A percentile compares a stretch with the other conserved stretches of the same genome.
Conservation (phyloP, 495 filamentous ascomycete genomes). For the Neurospora sp. region DNA sequence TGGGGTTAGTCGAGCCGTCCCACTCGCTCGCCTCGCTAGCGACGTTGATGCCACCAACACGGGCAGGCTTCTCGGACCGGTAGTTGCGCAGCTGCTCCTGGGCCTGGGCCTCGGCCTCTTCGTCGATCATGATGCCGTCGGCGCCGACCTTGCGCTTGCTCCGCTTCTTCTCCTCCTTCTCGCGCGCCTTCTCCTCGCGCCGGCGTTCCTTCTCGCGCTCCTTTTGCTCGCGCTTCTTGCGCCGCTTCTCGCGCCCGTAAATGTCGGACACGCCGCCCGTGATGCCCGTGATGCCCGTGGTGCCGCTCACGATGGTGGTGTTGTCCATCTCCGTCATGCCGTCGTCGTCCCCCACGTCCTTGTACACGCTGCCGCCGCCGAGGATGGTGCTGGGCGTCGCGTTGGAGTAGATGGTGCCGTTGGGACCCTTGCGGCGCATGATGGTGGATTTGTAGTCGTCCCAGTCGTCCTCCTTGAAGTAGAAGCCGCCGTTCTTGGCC, state of each 20-base stretch:
- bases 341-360: conserved; percentile 39
- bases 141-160: conserved; percentile 33
- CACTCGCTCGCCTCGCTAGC: conserved; percentile 63
- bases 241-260: conserved; percentile 33
- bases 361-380: conserved; percentile 68
- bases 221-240: conserved; percentile 41
- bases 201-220: conserved; percentile 38
- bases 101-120: conserved; percentile 59
- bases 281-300: conserved; percentile 36
- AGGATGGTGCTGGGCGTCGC: conserved; percentile 74
- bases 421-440: conserved; percentile 79
- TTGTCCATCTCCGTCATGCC: conserved; percentile 42
- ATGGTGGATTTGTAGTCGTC: conserved; percentile 98
- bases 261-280: conserved; percentile 38
- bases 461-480: conserved; percentile 80
- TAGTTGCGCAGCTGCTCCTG: conserved; percentile 53
- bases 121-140: conserved; percentile 40
- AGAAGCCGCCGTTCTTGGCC: conserved; percentile 91
- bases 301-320: conserved; percentile 28
- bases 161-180: conserved; percentile 35
- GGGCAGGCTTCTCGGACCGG: conserved; percentile 71
- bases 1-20: conserved; percentile 50
- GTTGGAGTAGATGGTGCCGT: conserved; percentile 70
- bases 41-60: conserved; percentile 78
- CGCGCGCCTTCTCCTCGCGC: conserved; percentile 31